Base-by-base conservation (phyloP, 106 monocot species). In the Gastrodia elata region DNA sequence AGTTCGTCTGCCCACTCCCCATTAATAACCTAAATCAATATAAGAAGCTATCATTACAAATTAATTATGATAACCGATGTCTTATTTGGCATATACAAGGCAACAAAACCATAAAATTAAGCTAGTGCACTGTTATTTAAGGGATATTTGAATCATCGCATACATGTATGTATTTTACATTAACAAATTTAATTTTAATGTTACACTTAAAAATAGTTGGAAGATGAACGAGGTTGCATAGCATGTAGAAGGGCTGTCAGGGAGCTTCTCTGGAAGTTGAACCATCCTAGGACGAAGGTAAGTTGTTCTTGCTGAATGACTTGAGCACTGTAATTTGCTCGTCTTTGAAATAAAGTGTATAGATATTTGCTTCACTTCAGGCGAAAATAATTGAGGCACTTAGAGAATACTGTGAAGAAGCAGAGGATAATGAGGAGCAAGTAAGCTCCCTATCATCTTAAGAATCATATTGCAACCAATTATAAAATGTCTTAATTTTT, bases 391-490 rank as follows among this genome's bases (percentile, higher is more conserved):
- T 74, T 24, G 78, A 79, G 48, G 48, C 39, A 27, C 78, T 79
- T 52, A 28, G 73, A 9, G 73, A 79, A 8, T 73, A 65, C 52
- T 79, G 78, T 35, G 78, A 79, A 68, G 78, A 79, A 65, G 20
- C 73, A 36, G 78, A 79, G 1, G 74, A 73, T 14, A 68, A 79
- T 24, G 79, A 79, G 36, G 67, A 67, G 3, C 67, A 35, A 37
- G 67, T 67, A 67, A 67, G 67, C n/a, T 37, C 67, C 16, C 5
- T 9, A 37, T 67, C 67, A 67, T 18, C 67, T 67, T 37, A 34
- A 67, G 34, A 37, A 67, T 37, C 35, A 18, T 3, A 61, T 67
- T 37, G 5, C 37, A 13, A 67, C 34, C 16, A 15, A 35, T 18
- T 67, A 67, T 6, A 35, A 5, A 16, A 35, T 37, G 15, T 20